Conservation (phyloP, 805 yeast species). For the Candida nonsorbophila region DNA sequence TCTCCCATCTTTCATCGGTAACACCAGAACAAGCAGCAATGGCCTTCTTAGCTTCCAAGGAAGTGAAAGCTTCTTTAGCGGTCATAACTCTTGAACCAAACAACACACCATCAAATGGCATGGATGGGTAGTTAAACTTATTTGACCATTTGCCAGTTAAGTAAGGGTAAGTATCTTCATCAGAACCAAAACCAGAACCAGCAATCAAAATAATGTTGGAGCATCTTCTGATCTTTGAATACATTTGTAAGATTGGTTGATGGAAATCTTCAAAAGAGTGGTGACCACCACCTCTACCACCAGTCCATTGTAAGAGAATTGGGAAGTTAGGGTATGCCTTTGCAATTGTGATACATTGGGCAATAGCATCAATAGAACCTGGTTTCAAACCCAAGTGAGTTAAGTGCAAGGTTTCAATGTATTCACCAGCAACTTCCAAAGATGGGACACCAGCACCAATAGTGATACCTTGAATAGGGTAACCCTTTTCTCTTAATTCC, state of each 20-base stretch:
- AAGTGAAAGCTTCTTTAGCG: conserved; percentile 92
- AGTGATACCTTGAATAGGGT: conserved; percentile 92
- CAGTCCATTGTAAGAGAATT: conserved; percentile 97
- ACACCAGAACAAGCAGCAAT: conserved; percentile 91
- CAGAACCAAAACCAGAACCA: conserved; percentile 98
- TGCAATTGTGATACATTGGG: conserved; percentile 84
- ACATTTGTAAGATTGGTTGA: conserved; percentile 94
- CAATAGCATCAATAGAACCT: conserved; percentile 91
- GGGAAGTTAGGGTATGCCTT: conserved; percentile 96
- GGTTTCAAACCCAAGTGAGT: conserved; percentile 96
- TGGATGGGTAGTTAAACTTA: conserved; percentile 83
- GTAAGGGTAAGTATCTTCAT: conserved; percentile 95
- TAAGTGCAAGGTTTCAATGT: conserved; percentile 85
- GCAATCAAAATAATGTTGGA: conserved; percentile 86
- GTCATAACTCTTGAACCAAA: conserved; percentile 97
- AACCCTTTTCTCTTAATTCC: conserved; percentile 83
- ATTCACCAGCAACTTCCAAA: conserved; percentile 93
- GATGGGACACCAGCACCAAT: conserved; percentile 99
- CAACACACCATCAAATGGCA: conserved; percentile 98
- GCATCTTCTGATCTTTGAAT: conserved; percentile 87
- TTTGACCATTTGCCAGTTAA: conserved; percentile 97
- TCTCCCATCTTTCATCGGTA: conserved; percentile 84
- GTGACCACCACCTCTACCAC: conserved; percentile 99
- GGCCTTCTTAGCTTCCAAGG: conserved; percentile 88
- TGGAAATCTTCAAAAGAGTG: conserved; percentile 99